Conservation (phyloP, 192 early-diverging fungal genomes). For the Chytriomyces sp. region DNA sequence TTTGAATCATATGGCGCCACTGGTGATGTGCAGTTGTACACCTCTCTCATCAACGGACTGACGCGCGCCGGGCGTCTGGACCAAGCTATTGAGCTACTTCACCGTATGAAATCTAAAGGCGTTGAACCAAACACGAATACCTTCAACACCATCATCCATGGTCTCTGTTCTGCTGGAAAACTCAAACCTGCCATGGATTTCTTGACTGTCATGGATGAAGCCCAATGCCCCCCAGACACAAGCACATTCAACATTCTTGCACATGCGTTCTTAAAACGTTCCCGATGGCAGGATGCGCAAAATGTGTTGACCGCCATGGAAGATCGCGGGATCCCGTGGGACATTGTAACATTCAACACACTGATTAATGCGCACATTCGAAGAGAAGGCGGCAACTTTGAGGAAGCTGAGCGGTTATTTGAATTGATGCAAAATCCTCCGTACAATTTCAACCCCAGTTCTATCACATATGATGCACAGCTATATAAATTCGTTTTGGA, state of each 20-base stretch:
- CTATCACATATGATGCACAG: constrained; percentile 9
- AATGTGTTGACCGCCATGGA: constrained; percentile 10
- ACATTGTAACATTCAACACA: constrained; percentile 25
- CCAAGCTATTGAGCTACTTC: constrained; percentile 24
- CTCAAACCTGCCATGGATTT: constrained; percentile 7
- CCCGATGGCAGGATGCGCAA: constrained; percentile 25
- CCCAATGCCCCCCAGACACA: constrained; percentile 12
- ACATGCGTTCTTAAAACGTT: constrained; percentile 10
- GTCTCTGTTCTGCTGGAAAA: constrained; percentile 11
- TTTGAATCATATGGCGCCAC: not conserved
- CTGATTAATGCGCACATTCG: constrained; percentile 31
- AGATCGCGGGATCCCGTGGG: constrained; percentile 9
- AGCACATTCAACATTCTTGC: constrained; percentile 29
- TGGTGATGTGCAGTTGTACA: constrained; percentile 17
- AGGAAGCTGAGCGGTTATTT: constrained; percentile 25
- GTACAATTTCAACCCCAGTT: constrained; percentile 6
- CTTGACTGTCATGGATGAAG: constrained; percentile 8
- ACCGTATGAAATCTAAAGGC: constrained; percentile 21
- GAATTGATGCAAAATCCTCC: constrained; percentile 32
- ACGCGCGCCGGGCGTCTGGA: constrained; percentile 6
- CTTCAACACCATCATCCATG: constrained; percentile 17
- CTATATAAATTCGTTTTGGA: not conserved
- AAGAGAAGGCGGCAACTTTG: constrained; percentile 29
- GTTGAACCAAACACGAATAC: constrained; percentile 16
- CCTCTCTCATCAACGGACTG: constrained; percentile 9